Conservation (phyloP, 148 eudicot species). For the Amaranthus hypochondriacus region DNA sequence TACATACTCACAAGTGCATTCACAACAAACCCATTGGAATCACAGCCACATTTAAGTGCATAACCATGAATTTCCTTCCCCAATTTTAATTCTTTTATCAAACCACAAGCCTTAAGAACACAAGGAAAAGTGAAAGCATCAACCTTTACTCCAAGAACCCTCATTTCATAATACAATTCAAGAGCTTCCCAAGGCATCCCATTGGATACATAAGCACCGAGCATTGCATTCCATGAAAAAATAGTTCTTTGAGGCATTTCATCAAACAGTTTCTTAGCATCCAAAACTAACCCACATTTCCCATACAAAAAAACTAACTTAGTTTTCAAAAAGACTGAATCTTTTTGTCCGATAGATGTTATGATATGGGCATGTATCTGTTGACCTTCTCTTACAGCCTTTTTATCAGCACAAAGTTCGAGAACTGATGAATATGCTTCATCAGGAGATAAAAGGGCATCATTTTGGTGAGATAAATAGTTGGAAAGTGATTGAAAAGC, state of each 20-base stretch:
- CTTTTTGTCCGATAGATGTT: slow-evolving; percentile 26
- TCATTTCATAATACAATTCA: slow-evolving; percentile 50
- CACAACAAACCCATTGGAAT: slow-evolving; percentile 50
- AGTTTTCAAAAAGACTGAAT: slow-evolving; percentile 47
- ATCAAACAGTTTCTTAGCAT: slow-evolving; percentile 73
- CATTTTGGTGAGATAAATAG: slow-evolving; percentile 24
- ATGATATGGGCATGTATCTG: slow-evolving; percentile 67
- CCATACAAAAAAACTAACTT: slow-evolving; percentile 75
- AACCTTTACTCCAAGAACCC: slow-evolving; percentile 34
- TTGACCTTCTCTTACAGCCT: slow-evolving; percentile 40
- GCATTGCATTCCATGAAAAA: slow-evolving; percentile 87
- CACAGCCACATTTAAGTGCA: slow-evolving; percentile 50
- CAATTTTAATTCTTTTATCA: slow-evolving; percentile 26
- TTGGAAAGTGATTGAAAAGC: slow-evolving; percentile 43
- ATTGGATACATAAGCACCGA: slow-evolving; percentile 65
- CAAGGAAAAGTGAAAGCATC: slow-evolving; percentile 69
- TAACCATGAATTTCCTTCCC: slow-evolving; percentile 69
- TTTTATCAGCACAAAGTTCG: slow-evolving; percentile 59
- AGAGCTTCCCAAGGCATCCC: slow-evolving; percentile 50
- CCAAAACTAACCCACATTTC: slow-evolving; percentile 50
- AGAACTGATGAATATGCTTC: slow-evolving; percentile 58
- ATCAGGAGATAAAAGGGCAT: slow-evolving; percentile 31
- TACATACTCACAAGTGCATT: slow-evolving; percentile 76
- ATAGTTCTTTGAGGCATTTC: slow-evolving; percentile 57
- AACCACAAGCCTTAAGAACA: slow-evolving; percentile 69